Evolutionary conservation across 139 green algal species (phyloP), one percentile per base, ranked within the genome.

Genomic region (Chlorella sp.): DNA sequence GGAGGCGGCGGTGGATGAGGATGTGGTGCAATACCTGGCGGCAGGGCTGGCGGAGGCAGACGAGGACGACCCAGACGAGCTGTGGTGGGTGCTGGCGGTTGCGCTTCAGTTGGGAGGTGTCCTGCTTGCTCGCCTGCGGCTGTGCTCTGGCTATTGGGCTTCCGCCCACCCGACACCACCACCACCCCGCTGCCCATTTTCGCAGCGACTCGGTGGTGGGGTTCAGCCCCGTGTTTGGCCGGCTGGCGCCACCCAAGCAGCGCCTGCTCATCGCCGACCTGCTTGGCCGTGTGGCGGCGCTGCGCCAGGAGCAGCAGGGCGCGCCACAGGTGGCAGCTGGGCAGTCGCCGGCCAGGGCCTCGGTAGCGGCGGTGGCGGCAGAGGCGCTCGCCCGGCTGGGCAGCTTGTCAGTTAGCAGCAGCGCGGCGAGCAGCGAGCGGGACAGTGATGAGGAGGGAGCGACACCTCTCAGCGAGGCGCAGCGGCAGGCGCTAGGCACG

Each of bases 161-260:
- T 24, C 51, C 51, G 22, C 51, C 24, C 51, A 60, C 16, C 51
- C 51, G 51, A 26, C n/a, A n/a, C 51, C 51, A 20, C 24, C 14
- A 3, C 14, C 14, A 20, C 51, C 9, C 14, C 51, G 2, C 51
- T 60, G 22, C 51, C 16, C 51, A 54, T 16, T 60, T 60, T 20
- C n/a, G n/a, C 14, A 60, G 51, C 14, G 51, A 60, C 14, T 60
- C 44, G 19, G n/a, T 84, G 44, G 64, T n/a, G 34, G 79, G 64
- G 2, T 84, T 84, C 64, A 48, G n/a, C 3, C 64, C 64, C 8
- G 48, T 11, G 32, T 84, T 84, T 84, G 65, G 32, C 11, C 16
- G 17, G 7, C 65, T 77, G 46, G 8, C 65, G 5, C 43, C 34
- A 8, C 30, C 43, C 1, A 20, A 64, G 43, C 79, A 84, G 65